Base-by-base conservation (phyloP, 768 basidiomycete genomes). In the Lactarius quietus region DNA sequence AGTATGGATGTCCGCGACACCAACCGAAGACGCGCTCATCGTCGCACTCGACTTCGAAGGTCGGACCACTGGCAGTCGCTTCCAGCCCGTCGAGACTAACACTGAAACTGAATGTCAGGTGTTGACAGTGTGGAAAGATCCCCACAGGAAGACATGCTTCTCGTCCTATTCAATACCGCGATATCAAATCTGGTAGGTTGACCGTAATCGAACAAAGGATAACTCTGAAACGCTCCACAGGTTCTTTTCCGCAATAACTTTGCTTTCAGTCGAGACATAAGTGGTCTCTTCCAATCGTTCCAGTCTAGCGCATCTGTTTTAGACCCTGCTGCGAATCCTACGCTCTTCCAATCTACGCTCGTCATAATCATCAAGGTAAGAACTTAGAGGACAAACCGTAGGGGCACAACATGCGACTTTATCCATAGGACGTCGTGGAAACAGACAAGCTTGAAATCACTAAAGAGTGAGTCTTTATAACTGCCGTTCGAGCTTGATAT, bases 81-180 rank as follows among this genome's bases (percentile, higher is more conserved):
- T 10, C 36, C 14, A 28, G n/a, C 33, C 60, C 26, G 15, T 7
- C 26, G 12, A 14, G 6, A 26, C 26, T 20, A 14, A 29, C 56
- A 23, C 38, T 18, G 36, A n/a, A 9, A 17, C 29, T 8, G 2
- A 12, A 55, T 18, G 20, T 41, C 61, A 78, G 86, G 86, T 58
- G 85, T 86, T 1, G 84, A 86, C 67, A 84, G 84, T 52, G 85
- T 87, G 23, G 86, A 87, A 70, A 76, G 85, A 0, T 85, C 84
- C 0, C 79, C 83, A 10, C 84, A 87, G 48, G 48, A 51, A 28
- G 48, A 51, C 3, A 51, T 51, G 48, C 48, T 51, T 26, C 48
- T 51, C 26, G 48, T 51, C 48, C 26, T 51, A 15, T 51, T 51
- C 14, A 51, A 51, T 14, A 26, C 48, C 3, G 48, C 48, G 3